A percentile compares a stretch with the other conserved stretches of the same genome.
These are phyloP conservation scores for Colletotrichum camelliae DNA, from an alignment of 2,329 filamentous ascomycete species.

Conservation along the genomic window DNA sequence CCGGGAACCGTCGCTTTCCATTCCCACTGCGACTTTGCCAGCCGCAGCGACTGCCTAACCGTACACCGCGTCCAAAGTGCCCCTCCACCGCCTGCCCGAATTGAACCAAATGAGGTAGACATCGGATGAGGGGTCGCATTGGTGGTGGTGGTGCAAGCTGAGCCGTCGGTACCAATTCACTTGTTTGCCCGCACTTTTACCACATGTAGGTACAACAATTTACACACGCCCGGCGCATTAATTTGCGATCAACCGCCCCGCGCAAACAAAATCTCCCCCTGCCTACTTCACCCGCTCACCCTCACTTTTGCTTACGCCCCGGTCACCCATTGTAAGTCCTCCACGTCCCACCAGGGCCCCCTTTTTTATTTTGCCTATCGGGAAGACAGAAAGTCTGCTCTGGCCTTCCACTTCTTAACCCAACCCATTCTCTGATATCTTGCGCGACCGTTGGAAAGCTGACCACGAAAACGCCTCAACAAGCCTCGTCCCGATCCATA, in stretches of 20 bases:
- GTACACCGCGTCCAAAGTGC: background rate
- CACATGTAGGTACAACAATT: background rate
- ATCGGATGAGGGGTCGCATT: constrained; percentile 18
- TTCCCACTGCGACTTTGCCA: background rate
- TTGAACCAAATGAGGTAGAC: background rate
- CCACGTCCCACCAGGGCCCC: background rate
- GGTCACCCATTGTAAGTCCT: background rate
- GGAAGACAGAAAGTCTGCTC: background rate
- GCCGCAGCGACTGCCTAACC: background rate
- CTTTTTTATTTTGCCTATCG: background rate
- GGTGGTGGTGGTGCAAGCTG: background rate
- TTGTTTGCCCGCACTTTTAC: background rate
- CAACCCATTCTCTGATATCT: background rate
- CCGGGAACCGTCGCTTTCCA: background rate
- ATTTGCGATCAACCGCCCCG: constrained; percentile 15
- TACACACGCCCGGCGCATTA: background rate
- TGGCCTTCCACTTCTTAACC: background rate
- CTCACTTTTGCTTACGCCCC: background rate
- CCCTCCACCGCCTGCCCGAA: constrained; percentile 12
- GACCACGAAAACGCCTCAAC: background rate
- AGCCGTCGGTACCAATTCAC: background rate
- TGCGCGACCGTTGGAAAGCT: background rate
- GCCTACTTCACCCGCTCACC: background rate
- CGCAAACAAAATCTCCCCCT: constrained; percentile 1
- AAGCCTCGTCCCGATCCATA: background rate